Percentiles rank a stretch among this genome's conserved stretches.
Evolutionary conservation across 306 rosid genomes (phyloP).

Genomic region (Rosa persica): DNA sequence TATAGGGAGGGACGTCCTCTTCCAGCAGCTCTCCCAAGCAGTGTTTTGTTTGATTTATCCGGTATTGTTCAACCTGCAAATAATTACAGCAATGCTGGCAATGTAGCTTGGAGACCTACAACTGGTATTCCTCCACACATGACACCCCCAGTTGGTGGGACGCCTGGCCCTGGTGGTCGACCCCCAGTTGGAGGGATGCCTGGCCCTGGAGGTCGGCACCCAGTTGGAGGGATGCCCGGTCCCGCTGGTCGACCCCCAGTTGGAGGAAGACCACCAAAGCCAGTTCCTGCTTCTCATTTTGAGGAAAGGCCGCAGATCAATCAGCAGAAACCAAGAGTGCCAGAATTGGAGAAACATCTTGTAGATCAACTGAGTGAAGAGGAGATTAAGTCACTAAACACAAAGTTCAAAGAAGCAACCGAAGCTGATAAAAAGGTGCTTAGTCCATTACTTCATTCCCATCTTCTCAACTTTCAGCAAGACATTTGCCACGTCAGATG

Average conservation of each 20-base stretch:
- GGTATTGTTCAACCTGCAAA: constrained; percentile 53
- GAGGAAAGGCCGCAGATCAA: constrained; percentile 58
- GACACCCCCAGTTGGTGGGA: constrained; percentile 48
- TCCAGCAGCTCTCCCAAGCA: constrained; percentile 77
- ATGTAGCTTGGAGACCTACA: constrained; percentile 64
- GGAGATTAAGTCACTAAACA: constrained; percentile 72
- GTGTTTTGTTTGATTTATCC: constrained; percentile 65
- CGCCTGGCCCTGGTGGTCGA: constrained; percentile 49
- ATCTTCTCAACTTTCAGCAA: constrained; percentile 8
- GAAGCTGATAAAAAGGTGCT: constrained; percentile 85
- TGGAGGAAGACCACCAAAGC: constrained; percentile 68
- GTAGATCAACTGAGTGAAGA: constrained; percentile 80
- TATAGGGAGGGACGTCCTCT: constrained; percentile 85
- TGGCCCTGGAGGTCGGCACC: constrained; percentile 53
- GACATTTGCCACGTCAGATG: constrained; percentile 18
- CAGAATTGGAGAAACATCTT: constrained; percentile 83
- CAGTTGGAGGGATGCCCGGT: constrained; percentile 54
- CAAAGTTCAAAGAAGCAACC: constrained; percentile 77
- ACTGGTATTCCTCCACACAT: constrained; percentile 52
- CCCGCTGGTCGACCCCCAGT: constrained; percentile 49
- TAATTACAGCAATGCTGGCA: constrained; percentile 39
- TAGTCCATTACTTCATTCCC: constrained; percentile 21
- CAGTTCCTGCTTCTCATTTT: constrained; percentile 49
- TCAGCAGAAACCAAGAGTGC: constrained; percentile 66
- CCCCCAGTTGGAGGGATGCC: constrained; percentile 50